A percentile compares a stretch with the other conserved stretches of the same genome.
phyloP scores from a whole-genome alignment of 1,284 basidiomycete species.

The Microbotryum lychnidis-dioicae region DNA sequence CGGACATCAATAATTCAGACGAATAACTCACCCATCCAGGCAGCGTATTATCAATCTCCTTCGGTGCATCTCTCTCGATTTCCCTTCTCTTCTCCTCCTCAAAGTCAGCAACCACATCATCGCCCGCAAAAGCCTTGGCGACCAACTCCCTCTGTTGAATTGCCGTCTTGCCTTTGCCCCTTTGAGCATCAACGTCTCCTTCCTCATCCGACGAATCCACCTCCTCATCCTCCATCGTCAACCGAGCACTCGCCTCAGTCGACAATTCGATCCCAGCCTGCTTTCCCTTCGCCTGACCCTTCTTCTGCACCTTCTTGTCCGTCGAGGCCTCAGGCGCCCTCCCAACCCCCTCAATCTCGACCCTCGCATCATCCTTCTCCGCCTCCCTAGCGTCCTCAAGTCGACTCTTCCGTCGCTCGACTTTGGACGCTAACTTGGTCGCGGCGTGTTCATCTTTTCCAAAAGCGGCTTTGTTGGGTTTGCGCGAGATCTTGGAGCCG shows the following conservation, averaged over 20 bases:
- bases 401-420: constrained; percentile 21
- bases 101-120: constrained; percentile 88
- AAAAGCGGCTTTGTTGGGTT: constrained; percentile 60
- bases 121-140: constrained; percentile 87
- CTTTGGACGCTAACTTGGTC: constrained; percentile 26
- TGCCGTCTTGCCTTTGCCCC: constrained; percentile 47
- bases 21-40: constrained; percentile 73
- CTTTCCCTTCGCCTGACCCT: constrained; percentile 14
- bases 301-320: constrained; percentile 42
- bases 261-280: constrained; percentile 34
- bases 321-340: constrained; percentile 3
- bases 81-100: constrained; percentile 69
- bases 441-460: constrained; percentile 51
- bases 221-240: constrained; percentile 6
- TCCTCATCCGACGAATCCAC: constrained; percentile 40
- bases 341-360: constrained; percentile 55
- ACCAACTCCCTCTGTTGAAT: constrained; percentile 85
- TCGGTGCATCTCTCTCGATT: constrained; percentile 74
- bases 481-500: constrained; percentile 45
- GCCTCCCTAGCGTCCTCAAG: constrained; percentile 42
- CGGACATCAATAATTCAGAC: not conserved
- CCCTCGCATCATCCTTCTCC: constrained; percentile 64
- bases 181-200: constrained; percentile 45
- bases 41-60: constrained; percentile 77
- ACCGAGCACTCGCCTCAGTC: constrained; percentile 31